These are phyloP conservation scores for Symbiotaphrina buchneri DNA, from an alignment of 495 filamentous ascomycete genomes.

Conservation along the genomic window DNA sequence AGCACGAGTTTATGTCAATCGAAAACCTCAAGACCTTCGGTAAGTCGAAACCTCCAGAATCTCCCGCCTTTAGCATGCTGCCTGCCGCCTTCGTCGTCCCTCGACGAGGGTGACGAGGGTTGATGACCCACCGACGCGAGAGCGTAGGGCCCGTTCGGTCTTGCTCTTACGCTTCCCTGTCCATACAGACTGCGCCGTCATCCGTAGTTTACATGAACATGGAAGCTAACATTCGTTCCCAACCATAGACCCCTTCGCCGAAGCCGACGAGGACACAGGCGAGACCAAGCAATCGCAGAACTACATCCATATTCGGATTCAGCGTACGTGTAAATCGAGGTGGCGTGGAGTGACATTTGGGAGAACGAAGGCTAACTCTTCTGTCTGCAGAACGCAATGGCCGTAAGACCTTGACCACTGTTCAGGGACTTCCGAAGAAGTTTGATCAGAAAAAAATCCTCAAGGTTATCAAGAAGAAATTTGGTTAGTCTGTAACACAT, in stretches of 20 bases:
- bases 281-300: constrained; percentile 84
- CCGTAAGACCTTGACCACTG: constrained; percentile 99
- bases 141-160: too few relatives aligned
- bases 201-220: neutral
- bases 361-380: too few relatives aligned
- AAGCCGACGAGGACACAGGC: constrained; percentile 98
- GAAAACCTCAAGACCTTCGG: constrained; percentile 99
- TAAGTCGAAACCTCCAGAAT: constrained; percentile 23
- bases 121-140: too few relatives aligned
- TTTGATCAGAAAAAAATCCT: constrained; percentile 99
- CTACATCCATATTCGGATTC: constrained; percentile 99
- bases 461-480: constrained; percentile 99
- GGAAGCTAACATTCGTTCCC: neutral
- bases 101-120: neutral
- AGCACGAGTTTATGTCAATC: constrained; percentile 95
- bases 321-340: constrained; percentile 70
- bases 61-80: constrained; percentile 5
- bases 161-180: too few relatives aligned
- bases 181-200: neutral
- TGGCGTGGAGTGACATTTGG: neutral
- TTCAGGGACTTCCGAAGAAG: constrained; percentile 93
- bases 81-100: too few relatives aligned
- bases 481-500: constrained; percentile 37
- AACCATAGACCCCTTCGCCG: constrained; percentile 92
- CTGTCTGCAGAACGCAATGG: constrained; percentile 98